Base-by-base conservation (phyloP, 345 rosid genomes). In the Citrus trifoliata region DNA sequence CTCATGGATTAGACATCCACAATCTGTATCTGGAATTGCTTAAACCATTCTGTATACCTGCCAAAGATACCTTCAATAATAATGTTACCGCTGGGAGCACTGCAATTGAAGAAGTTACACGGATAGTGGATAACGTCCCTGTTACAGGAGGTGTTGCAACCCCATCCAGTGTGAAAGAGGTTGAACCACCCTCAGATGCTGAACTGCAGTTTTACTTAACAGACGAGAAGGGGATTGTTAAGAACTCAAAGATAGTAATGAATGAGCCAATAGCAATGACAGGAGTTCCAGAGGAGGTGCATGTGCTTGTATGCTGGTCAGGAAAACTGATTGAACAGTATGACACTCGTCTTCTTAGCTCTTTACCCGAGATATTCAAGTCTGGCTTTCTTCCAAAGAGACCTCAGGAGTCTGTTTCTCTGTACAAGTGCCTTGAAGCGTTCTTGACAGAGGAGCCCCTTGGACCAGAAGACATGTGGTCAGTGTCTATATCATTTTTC, bases 401-500 rank as follows among this genome's bases (percentile, higher is more conserved):
- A 84, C 89, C 98, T 71, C 96, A 89, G 83, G 98, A 94, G 83
- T 77, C 98, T 28, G 90, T 89, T 78, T 90, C 98, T 66, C 86
- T 94, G 74, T 93, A 92, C 84, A 94, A 88, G 76, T 94, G 98
- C 86, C 98, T 94, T 68, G 97, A 94, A 90, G 96, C 99, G 76
- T 97, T 97, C 93, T 84, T 97, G 82, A 94, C 80, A 60, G 98
- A 92, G 85, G 98, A 97, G 88, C 99, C 98, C 25, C 97, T 97
- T 84, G 99, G 99, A 80, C 99, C 98, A 37, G 98, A 97, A 82
- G 99, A 97, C 84, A 97, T 94, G 99, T 94, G 98, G 99, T 97
- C 60, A 90, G 97, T 89, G 67, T 73, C 70, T 75, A 62, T 28
- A 21, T 78, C n/a, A 71, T 53, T 59, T 7, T n/a, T 24, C 64